Base-by-base conservation (phyloP, 2,329 filamentous ascomycete genomes). In the Fusarium agapanthi region DNA sequence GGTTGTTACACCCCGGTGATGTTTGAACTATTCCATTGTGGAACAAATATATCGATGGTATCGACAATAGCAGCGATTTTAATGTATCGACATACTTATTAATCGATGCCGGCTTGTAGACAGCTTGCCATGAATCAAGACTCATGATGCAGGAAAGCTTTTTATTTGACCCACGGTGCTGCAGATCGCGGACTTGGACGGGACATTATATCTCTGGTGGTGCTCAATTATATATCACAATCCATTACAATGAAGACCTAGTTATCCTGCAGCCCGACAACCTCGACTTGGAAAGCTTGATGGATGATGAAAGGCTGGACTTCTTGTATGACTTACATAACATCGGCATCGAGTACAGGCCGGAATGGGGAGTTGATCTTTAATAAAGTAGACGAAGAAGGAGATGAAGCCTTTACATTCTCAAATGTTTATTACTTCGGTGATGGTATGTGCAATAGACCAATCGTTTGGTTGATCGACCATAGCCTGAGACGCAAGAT, bases 241-340 rank as follows among this genome's bases (percentile, higher is more conserved):
- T 48, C 15, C 11, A 11, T 32, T 5, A 5, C 11, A 7, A 2
- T 3, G 4, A n/a, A n/a, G n/a, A 24, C 22, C 28, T 48, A 4
- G 45, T 48, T 13, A 48, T 32, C 30, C 7, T 32, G 3, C 22
- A 32, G 32, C 32, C 32, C 32, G 32, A n/a, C n/a, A n/a, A n/a
- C n/a, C n/a, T n/a, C n/a, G n/a, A n/a, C n/a, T n/a, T n/a, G n/a
- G n/a, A n/a, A n/a, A n/a, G n/a, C n/a, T n/a, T n/a, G n/a, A n/a
- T n/a, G n/a, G n/a, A 34, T 48, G 22, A 6, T 48, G 45, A n/a
- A 12, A 48, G 7, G 13, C 2, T 13, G 22, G 11, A 10, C 3
- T 15, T 7, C 45, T 32, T n/a, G 3, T 5, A n/a, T 9, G 0
- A 5, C 22, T 9, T 32, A 4, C 0, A 3, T 3, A 18, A 48